These are phyloP conservation scores for Kluyveromyces sp. DNA, from an alignment of 1,139 yeast genomes.

Conservation along the genomic window DNA sequence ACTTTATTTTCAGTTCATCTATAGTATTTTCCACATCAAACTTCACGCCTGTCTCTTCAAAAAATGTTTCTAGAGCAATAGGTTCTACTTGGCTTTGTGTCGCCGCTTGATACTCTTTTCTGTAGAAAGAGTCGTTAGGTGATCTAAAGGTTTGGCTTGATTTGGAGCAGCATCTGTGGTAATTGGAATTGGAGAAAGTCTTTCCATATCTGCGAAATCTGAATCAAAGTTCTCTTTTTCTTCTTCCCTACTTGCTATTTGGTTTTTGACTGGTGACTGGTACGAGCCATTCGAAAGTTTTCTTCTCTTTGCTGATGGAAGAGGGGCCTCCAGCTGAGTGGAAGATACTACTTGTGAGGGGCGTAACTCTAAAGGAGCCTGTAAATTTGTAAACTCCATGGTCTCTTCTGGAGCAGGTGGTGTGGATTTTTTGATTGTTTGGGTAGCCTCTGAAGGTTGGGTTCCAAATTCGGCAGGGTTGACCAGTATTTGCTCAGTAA, in stretches of 20 bases:
- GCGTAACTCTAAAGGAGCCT: slow-evolving; percentile 1
- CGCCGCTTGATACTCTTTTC: background rate
- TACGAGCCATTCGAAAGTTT: slow-evolving; percentile 7
- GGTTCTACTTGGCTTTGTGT: slow-evolving; percentile 8
- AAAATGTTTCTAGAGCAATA: slow-evolving; percentile 27
- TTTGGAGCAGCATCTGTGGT: background rate
- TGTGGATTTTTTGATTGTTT: no score
- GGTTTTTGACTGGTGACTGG: slow-evolving; percentile 4
- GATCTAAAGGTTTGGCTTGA: slow-evolving; percentile 2
- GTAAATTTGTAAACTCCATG: slow-evolving; percentile 27
- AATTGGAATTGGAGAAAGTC: slow-evolving; percentile 27
- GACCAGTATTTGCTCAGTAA: slow-evolving; percentile 2
- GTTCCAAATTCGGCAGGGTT: background rate
- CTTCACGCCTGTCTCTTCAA: slow-evolving; percentile 41
- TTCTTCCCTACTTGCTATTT: background rate
- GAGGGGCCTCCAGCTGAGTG: slow-evolving; percentile 5
- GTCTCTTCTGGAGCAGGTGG: slow-evolving; percentile 15
- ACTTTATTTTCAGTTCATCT: slow-evolving; percentile 20
- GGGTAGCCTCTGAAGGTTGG: no score
- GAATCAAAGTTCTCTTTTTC: slow-evolving; percentile 12
- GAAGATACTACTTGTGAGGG: slow-evolving; percentile 9
- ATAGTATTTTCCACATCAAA: slow-evolving; percentile 46
- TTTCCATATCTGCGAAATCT: slow-evolving; percentile 22
- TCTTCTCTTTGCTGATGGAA: slow-evolving; percentile 7
- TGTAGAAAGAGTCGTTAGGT: background rate